Evolutionary conservation across 306 rosid genomes (phyloP), one percentile per base, ranked within the genome.

Genomic region (Begonia peltatifolia): DNA sequence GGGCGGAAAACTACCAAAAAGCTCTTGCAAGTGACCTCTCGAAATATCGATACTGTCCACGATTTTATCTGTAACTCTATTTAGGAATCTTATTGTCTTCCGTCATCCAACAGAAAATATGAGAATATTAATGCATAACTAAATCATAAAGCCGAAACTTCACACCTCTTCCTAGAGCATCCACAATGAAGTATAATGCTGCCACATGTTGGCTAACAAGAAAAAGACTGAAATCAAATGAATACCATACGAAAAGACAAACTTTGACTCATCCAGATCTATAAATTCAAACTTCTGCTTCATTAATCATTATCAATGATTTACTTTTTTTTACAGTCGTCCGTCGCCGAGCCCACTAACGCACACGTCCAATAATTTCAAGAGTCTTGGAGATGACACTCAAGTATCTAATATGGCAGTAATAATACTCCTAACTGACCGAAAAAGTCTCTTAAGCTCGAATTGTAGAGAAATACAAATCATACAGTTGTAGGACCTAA

Each of bases 1-100:
- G 2, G 70, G 61, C 3, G 82, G 97, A 59, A 88, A 89, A 72
- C 87, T 82, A 68, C 62, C 95, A 68, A 84, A 84, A 30, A 89
- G 76, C 72, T 84, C 89, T 69, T 82, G 95, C 52, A 89, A 68
- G 72, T 76, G 93, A 57, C 73, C 60, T 72, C 87, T 76, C 30
- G 97, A 84, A 46, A 84, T 62, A 66, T 81, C 71, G 48, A 84
- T 62, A 66, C 79, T 73, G 11, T 68, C 84, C 65, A 63, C 52
- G 60, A 72, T 76, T 47, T 66, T 47, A 78, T 76, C 95, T 30
- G 38, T 84, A 61, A 43, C 52, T 53, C 46, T 25, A 42, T 71
- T 35, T 79, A 67, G 95, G 84, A 79, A 82, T 42, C 22, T 68
- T 66, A 56, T 36, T 4, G 25, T 38, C 46, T 11, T 30, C 17